phyloP scores from a whole-genome alignment of 768 basidiomycete genomes.

The Russula earlei region DNA sequence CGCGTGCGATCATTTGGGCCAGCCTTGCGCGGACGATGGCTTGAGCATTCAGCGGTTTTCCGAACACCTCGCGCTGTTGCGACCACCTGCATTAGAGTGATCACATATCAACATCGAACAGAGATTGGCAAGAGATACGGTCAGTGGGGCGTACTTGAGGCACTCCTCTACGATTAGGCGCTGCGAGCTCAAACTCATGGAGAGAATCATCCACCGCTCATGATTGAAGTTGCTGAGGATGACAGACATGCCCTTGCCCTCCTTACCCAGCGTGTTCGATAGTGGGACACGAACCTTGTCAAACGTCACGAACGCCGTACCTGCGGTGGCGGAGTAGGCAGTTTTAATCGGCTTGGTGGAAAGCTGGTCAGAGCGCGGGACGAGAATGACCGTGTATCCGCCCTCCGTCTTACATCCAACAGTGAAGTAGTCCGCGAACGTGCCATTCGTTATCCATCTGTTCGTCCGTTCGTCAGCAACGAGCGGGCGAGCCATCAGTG shows the following conservation, averaged over 20 bases:
- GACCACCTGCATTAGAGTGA: constrained; percentile 53
- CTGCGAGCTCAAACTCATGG: constrained; percentile 63
- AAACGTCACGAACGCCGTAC: constrained; percentile 81
- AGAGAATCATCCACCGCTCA: constrained; percentile 81
- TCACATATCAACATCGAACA: background rate
- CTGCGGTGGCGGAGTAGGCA: constrained; percentile 83
- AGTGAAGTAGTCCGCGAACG: constrained; percentile 78
- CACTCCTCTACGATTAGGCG: constrained; percentile 83
- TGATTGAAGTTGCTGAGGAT: constrained; percentile 85
- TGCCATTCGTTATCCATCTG: constrained; percentile 88
- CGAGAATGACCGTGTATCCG: constrained; percentile 68
- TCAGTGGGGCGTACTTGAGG: constrained; percentile 47
- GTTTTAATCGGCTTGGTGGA: constrained; percentile 89
- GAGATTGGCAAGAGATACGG: background rate
- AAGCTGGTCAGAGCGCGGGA: constrained; percentile 62
- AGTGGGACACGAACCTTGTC: constrained; percentile 75
- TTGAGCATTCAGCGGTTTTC: constrained; percentile 73
- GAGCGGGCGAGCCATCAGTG: background rate
- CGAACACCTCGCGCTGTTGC: constrained; percentile 82
- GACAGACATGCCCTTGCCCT: constrained; percentile 75
- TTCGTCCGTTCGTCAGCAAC: constrained; percentile 7
- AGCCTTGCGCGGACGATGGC: constrained; percentile 86
- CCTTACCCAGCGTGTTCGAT: constrained; percentile 78
- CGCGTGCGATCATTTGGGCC: constrained; percentile 80
- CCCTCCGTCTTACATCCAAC: constrained; percentile 65